phyloP scores from a whole-genome alignment of 768 basidiomycete species.

The Agrocybe praecox region DNA sequence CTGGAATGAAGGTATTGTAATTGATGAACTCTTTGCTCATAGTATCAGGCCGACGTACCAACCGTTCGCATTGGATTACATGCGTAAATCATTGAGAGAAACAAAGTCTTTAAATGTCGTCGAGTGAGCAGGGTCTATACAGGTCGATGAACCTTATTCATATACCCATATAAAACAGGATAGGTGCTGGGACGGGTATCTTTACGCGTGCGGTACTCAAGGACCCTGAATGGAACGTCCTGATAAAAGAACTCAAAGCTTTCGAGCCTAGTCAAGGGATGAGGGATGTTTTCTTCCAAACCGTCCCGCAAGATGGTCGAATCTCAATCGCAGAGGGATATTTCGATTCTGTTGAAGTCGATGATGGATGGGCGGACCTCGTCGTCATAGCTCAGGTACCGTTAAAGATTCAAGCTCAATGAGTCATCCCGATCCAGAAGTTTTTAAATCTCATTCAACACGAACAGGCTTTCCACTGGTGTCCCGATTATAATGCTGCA shows the following conservation, averaged over 20 bases:
- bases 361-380: constrained; percentile 76
- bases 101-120: constrained; percentile 57
- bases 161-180: constrained; percentile 51
- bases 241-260: constrained; percentile 59
- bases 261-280: constrained; percentile 90
- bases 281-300: constrained; percentile 69
- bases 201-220: constrained; percentile 83
- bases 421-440: too few species aligned
- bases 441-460: constrained; percentile 9
- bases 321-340: constrained; percentile 63
- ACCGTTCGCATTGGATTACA: constrained; percentile 55
- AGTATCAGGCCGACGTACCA: constrained; percentile 89
- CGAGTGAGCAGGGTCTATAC: constrained; percentile 58
- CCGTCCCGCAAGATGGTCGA: constrained; percentile 48
- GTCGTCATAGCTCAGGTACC: constrained; percentile 76
- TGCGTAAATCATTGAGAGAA: constrained; percentile 48
- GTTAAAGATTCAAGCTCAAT: too few species aligned
- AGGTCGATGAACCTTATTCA: too few species aligned
- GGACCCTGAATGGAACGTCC: constrained; percentile 54
- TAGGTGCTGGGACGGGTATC: constrained; percentile 87
- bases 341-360: constrained; percentile 65
- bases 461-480: constrained; percentile 90
- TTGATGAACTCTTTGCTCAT: neutral
- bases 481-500: constrained; percentile 75
- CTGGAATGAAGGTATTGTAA: neutral